Conservation (phyloP, 1,284 basidiomycete species). For the Leccinum cinnamomeum region DNA sequence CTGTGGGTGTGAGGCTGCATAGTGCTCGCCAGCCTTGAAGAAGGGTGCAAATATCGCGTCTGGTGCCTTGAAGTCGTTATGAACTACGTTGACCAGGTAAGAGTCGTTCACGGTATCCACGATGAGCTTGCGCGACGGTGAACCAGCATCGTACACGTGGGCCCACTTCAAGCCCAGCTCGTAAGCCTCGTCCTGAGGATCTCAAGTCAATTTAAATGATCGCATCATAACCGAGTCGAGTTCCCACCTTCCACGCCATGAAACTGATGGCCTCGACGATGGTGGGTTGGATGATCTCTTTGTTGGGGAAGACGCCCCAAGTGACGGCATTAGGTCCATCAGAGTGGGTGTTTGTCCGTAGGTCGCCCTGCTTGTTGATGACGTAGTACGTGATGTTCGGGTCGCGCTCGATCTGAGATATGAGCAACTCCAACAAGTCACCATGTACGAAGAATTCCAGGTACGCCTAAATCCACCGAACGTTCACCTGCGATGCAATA, state of each 20-base stretch:
- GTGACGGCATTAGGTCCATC: conserved; percentile 98
- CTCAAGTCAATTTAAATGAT: neutral
- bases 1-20: conserved; percentile 42
- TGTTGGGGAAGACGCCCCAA: conserved; percentile 98
- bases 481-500: neutral
- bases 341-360: conserved; percentile 88
- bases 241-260: conserved; percentile 89
- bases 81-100: conserved; percentile 95
- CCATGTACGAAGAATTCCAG: conserved; percentile 94
- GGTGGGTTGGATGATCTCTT: conserved; percentile 97
- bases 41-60: conserved; percentile 89
- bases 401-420: conserved; percentile 86
- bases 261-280: conserved; percentile 97
- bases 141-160: conserved; percentile 79
- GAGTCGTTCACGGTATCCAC: conserved; percentile 76
- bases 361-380: conserved; percentile 89
- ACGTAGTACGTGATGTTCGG: conserved; percentile 95
- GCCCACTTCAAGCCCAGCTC: conserved; percentile 96
- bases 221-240: neutral
- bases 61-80: conserved; percentile 91
- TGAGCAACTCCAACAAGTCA: conserved; percentile 69
- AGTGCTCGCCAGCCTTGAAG: conserved; percentile 68
- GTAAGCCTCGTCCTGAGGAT: conserved; percentile 87
- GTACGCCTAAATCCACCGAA: conserved; percentile 68
- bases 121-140: conserved; percentile 77